Base-by-base conservation (phyloP, 257 asterid species). In the Penstemon eatonii region DNA sequence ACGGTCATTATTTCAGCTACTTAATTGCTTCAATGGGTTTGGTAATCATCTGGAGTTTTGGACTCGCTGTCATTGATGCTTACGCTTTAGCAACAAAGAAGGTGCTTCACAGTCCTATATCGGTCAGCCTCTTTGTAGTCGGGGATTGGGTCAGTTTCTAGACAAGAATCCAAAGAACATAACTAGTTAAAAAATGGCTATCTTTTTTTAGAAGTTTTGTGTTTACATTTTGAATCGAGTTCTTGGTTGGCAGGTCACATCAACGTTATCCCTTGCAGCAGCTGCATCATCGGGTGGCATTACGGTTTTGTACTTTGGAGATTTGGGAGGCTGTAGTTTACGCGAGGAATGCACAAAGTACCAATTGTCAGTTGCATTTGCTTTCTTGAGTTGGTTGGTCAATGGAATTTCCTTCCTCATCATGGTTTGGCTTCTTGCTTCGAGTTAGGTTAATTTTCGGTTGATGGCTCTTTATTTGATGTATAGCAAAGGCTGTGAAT, bases 91-190 rank as follows among this genome's bases (percentile, higher is more conserved):
- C 77, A 50, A 67, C 62, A 71, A 81, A 81, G 78, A 84, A 81
- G 57, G 76, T 64, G 8, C 76, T 82, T 55, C 89, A 74, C 59
- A 84, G 73, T 62, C 78, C 75, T 12, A 56, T 75, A 10, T 57
- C 79, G 40, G 74, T 84, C 50, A 67, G 85, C 82, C 80, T 84
- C 62, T 79, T 79, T 9, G 83, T 69, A 4, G 85, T 81, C 0
- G 89, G 89, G 56, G 89, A 84, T 54, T 84, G 89, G 89, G 89
- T 84, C 13, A 75, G 89, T 74, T 6, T 60, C 75, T 46, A 7
- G 11, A 3, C 6, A 50, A 12, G 5, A 51, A 40, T 70, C 25
- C 8, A 2, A 5, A 36, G 25, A 45, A n/a, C 12, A 39, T 62
- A n/a, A 36, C 43, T 25, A 54, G 11, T 38, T 8, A n/a, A n/a